Evolutionary conservation across 176 grass and related monocot genomes (phyloP), one percentile per base, ranked within the genome.

Genomic region (Triticum monococcum): DNA sequence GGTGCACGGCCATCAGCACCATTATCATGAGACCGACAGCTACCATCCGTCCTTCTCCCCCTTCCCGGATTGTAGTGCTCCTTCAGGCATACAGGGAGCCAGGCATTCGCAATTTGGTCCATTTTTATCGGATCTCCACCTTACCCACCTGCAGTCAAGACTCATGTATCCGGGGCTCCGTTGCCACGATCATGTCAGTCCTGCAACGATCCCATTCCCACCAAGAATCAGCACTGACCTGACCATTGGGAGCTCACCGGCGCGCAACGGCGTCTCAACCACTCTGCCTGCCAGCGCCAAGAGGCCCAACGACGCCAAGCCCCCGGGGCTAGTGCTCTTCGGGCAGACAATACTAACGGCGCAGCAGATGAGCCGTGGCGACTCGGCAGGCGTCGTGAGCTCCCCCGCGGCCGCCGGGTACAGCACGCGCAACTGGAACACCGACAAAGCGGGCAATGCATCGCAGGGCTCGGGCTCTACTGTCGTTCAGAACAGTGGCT

Each of bases 61-160:
- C 17, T 89, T 87, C 84, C 87, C 75, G 78, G 74, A 87, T 79
- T 84, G 79, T 62, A 89, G 74, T 48, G 88, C 90, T 95, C 85
- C 90, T 84, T 91, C 96, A 94, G 91, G 86, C 90, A 96, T 96
- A 96, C 94, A 99, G 97, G 97, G 94, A 99, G 92, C 92, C 97
- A 99, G 97, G 94, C 97, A 98, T 88, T 56, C 90, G 79, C 88
- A 85, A 81, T 93, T 93, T 46, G 89, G 91, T 91, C 83, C 88
- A 83, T 85, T 89, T 84, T 35, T 94, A 90, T 72, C 92, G 92
- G 89, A 96, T 91, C 83, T 90, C 86, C 89, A 91, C 89, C 85
- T 90, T 25, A 81, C 77, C 64, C 72, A 91, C 82, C 90, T 88
- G 86, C 90, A 88, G 84, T 82, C 83, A 84, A 94, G 89, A 81